phyloP scores from a whole-genome alignment of 352 stramenopile species.

The Pythium guiyangense region DNA sequence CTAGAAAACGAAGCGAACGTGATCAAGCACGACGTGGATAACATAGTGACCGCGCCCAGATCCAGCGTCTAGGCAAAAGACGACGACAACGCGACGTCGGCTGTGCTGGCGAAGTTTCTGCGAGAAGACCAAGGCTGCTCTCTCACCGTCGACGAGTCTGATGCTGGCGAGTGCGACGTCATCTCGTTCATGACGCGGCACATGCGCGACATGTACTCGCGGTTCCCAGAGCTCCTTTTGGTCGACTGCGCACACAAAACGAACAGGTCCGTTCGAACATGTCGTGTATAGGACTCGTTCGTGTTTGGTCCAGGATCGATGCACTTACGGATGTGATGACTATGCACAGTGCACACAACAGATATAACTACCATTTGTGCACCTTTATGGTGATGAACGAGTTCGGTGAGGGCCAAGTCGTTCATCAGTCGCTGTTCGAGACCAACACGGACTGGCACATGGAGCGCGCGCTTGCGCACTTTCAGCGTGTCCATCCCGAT shows the following conservation, averaged over 20 bases:
- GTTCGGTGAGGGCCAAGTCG: slow-evolving; percentile 8
- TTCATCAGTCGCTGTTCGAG: slow-evolving; percentile 17
- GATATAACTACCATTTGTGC: slow-evolving; percentile 20
- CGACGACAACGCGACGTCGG: background rate
- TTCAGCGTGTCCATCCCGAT: slow-evolving; percentile 13
- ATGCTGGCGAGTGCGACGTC: slow-evolving; percentile 1
- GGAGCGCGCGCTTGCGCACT: slow-evolving; percentile 6
- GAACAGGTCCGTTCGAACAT: slow-evolving; percentile 7
- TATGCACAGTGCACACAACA: background rate
- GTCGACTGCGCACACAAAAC: slow-evolving; percentile 19
- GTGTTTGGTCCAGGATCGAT: too few relatives aligned
- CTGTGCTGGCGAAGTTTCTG: background rate
- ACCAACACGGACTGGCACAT: slow-evolving; percentile 21
- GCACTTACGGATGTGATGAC: too few relatives aligned
- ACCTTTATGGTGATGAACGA: slow-evolving; percentile 19
- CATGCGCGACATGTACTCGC: slow-evolving; percentile 7
- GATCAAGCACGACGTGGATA: background rate
- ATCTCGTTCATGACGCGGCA: slow-evolving; percentile 7
- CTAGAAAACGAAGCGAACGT: slow-evolving; percentile 2
- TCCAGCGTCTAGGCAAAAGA: background rate
- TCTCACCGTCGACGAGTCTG: slow-evolving; percentile 10
- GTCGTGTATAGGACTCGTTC: too few relatives aligned
- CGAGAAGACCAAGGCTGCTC: background rate
- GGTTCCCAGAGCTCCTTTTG: slow-evolving; percentile 14
- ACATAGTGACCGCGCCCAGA: background rate